Base-by-base conservation (phyloP, 2,329 filamentous ascomycete genomes). In the Ophiostoma piceae region DNA sequence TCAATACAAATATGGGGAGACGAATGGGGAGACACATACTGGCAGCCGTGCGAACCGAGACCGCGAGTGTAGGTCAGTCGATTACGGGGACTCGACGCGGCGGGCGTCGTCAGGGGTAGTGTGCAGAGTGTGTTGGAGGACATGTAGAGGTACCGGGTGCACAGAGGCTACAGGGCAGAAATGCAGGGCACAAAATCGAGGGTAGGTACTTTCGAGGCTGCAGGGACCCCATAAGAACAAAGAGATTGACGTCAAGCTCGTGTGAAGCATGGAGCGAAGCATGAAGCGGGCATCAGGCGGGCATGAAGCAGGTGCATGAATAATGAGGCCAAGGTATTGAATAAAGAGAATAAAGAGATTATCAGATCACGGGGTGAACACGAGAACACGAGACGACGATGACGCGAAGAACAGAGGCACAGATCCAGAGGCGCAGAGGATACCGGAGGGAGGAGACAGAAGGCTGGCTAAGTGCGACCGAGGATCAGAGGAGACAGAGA, bases 341-440 rank as follows among this genome's bases (percentile, higher is more conserved):
- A 57, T 57, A 26, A 29, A 57, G 22, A 57, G 3, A 14, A 57
- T 4, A 57, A 29, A 57, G 12, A 32, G 2, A 57, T 57, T 29
- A 57, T 57, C 51, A 32, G 57, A 62, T 29, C 26, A 62, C 26
- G 57, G 57, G 57, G 57, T 62, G 26, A 62, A 62, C 26, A 62
- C 57, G 54, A 60, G 54, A 60, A 32, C 54, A 60, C 54, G 57
- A 62, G 57, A 62, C 57, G 57, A 62, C 12, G 57, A 62, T 62
- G 57, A 62, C 14, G 26, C 26, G 14, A 62, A 29, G 43, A 47
- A 16, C 43, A 47, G 19, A 47, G 43, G 43, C 43, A 47, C 43
- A 47, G 43, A 47, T 6, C 43, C 9, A n/a, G 19, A 47, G 41
- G 41, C 41, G 14, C 6, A 47, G 16, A 47, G 41, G 37, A 11